phyloP scores from a whole-genome alignment of 148 eudicot genomes.

The Fagopyrum homotropicum region DNA sequence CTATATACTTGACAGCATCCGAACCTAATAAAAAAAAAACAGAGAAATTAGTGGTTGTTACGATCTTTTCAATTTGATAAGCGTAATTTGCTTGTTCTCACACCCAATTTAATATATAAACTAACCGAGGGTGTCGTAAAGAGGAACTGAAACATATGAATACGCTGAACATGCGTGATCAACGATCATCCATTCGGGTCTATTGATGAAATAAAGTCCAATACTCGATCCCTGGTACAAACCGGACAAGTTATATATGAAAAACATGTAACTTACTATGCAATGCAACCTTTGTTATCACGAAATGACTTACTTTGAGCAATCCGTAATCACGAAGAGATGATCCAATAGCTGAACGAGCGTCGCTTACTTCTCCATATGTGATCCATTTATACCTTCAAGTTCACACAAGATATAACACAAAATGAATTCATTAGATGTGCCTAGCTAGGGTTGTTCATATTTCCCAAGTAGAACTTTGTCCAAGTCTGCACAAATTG shows the following conservation, averaged over 20 bases:
- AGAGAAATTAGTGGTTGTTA: background rate
- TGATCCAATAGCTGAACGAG: constrained; percentile 81
- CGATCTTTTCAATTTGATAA: too few relatives aligned
- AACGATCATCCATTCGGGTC: constrained; percentile 92
- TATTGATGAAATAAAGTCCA: constrained; percentile 76
- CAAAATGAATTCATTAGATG: background rate
- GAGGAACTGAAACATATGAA: constrained; percentile 79
- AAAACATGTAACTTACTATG: background rate
- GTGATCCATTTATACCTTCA: constrained; percentile 89
- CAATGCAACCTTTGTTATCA: too few relatives aligned
- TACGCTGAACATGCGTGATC: constrained; percentile 96
- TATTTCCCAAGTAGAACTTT: background rate
- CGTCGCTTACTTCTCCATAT: constrained; percentile 25
- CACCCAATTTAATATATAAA: constrained; percentile 4
- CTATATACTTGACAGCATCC: constrained; percentile 86
- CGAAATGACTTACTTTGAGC: constrained; percentile 39
- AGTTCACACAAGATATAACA: background rate
- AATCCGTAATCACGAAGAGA: constrained; percentile 67
- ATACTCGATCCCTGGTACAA: constrained; percentile 34
- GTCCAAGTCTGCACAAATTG: background rate
- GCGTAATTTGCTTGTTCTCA: too few relatives aligned
- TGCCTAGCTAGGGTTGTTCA: too few relatives aligned
- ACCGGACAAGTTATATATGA: background rate
- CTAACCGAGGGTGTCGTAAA: constrained; percentile 91
- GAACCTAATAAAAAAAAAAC: constrained; percentile 47